Conservation (phyloP, 371 early-diverging fungal species). For the Rhizopus delemar region DNA sequence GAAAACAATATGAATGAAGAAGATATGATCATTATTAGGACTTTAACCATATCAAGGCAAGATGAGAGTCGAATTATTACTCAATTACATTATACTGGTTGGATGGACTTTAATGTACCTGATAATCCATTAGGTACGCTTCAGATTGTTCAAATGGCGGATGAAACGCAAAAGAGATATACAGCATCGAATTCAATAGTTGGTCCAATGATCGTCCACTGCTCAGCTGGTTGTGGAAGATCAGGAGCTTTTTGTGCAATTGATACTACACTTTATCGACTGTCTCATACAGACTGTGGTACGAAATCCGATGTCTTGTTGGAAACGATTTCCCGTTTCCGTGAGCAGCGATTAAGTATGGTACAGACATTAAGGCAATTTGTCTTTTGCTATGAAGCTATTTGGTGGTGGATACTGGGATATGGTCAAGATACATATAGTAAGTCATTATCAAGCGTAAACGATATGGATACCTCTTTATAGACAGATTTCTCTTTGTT, state of each 20-base stretch:
- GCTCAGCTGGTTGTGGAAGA: constrained; percentile 96
- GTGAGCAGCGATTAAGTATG: constrained; percentile 82
- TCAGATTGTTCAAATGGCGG: constrained; percentile 63
- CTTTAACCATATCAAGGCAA: constrained; percentile 16
- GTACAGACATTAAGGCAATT: constrained; percentile 90
- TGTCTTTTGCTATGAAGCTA: constrained; percentile 89
- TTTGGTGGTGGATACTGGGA: constrained; percentile 59
- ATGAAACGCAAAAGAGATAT: constrained; percentile 40
- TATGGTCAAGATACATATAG: constrained; percentile 5
- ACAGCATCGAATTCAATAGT: not conserved
- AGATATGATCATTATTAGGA: constrained; percentile 35
- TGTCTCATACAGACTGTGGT: constrained; percentile 13
- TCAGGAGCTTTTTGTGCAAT: constrained; percentile 92
- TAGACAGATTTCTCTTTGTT: constrained; percentile 4
- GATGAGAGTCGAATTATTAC: constrained; percentile 41
- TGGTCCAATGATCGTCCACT: constrained; percentile 91
- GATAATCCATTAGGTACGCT: constrained; percentile 63
- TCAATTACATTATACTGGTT: constrained; percentile 82
- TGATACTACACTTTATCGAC: constrained; percentile 62
- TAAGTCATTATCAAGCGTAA: not conserved
- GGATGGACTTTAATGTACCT: constrained; percentile 89
- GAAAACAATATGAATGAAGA: constrained; percentile 20
- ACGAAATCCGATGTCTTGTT: constrained; percentile 56
- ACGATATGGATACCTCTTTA: constrained; percentile 18
- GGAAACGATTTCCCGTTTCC: constrained; percentile 64